Evolutionary conservation across 2,329 filamentous ascomycete species (phyloP), one percentile per base, ranked within the genome.

Genomic region (Diaporthe eres): DNA sequence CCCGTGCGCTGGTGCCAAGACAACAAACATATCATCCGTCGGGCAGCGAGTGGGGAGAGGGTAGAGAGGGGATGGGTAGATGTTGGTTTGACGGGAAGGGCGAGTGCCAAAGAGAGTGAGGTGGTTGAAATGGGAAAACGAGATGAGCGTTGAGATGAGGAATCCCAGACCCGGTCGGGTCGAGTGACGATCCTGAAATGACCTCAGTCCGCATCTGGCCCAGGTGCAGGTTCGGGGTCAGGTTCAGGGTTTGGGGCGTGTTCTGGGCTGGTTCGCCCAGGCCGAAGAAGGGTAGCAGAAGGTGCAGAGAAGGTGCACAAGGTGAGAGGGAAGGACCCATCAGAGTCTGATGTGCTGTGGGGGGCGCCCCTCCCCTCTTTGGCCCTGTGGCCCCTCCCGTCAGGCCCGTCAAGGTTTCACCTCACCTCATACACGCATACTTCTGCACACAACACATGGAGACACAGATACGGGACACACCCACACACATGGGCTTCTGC

Each of bases 161-260:
- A 55, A 42, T 55, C 49, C 49, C 60, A 55, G 60, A 44, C 53
- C 44, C 44, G 25, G 58, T 44, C 60, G 25, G 34, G 72, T 70
- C 51, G 22, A 25, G 47, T 70, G 65, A 70, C 49, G 65, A 70
- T 74, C 60, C 72, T 74, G 72, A 74, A 74, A 67, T 67, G 60
- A 47, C 61, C 60, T 44, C 37, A 28, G 51, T 28, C 60, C 72
- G 60, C 34, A 53, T 74, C 72, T 57, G 53, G 47, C 34, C 55
- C 37, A 39, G 47, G 63, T 67, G 28, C 63, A 53, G 44, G 28
- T 17, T 37, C 28, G n/a, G n/a, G 19, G 19, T 49, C 44, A 44
- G 63, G 61, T 65, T 31, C 42, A 37, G 61, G 61, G 31, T n/a
- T 49, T 25, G 44, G 63, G 63, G 37, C 28, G n/a, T 7, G 28